Percentiles rank a stretch among this genome's conserved stretches.
These are phyloP conservation scores for Globisporangium paroecandrum DNA, from an alignment of 352 stramenopile species.

Conservation along the genomic window DNA sequence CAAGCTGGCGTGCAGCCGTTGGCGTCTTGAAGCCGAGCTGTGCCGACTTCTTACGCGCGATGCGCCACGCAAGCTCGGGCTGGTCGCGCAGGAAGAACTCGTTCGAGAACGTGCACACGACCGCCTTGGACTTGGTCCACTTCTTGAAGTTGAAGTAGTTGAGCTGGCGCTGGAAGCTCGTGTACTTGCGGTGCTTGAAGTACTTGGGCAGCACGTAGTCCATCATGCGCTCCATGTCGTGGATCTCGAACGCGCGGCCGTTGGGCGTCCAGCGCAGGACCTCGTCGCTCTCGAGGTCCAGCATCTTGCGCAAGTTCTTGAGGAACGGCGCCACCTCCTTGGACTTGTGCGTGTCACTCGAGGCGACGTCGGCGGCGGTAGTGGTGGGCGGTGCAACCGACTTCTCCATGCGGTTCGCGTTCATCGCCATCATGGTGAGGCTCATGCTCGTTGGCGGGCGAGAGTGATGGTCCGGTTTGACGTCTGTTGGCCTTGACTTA, in stretches of 20 bases:
- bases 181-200: slow-evolving; percentile 85
- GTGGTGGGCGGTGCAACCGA: neutral
- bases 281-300: slow-evolving; percentile 28
- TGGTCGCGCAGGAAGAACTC: slow-evolving; percentile 61
- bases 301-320: slow-evolving; percentile 32
- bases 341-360: neutral
- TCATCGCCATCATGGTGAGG: slow-evolving; percentile 8
- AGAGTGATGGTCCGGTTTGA: slow-evolving; percentile 1
- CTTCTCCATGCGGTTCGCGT: slow-evolving; percentile 10
- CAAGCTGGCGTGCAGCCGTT: neutral
- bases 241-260: slow-evolving; percentile 81
- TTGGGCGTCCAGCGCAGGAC: slow-evolving; percentile 24
- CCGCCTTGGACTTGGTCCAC: slow-evolving; percentile 73
- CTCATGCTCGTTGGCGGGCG: slow-evolving; percentile 7
- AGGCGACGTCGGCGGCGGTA: neutral
- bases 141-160: slow-evolving; percentile 82
- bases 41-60: slow-evolving; percentile 65
- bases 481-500: neutral
- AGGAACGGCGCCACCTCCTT: slow-evolving; percentile 32
- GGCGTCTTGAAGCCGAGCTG: slow-evolving; percentile 13
- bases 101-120: slow-evolving; percentile 77
- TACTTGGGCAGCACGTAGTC: slow-evolving; percentile 71
- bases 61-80: slow-evolving; percentile 51
- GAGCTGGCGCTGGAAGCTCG: slow-evolving; percentile 87
- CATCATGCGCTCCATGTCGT: slow-evolving; percentile 66